A percentile compares a stretch with the other conserved stretches of the same genome.
These are phyloP conservation scores for Pelargonium nanum DNA, from an alignment of 345 rosid species.

Conservation along the genomic window DNA sequence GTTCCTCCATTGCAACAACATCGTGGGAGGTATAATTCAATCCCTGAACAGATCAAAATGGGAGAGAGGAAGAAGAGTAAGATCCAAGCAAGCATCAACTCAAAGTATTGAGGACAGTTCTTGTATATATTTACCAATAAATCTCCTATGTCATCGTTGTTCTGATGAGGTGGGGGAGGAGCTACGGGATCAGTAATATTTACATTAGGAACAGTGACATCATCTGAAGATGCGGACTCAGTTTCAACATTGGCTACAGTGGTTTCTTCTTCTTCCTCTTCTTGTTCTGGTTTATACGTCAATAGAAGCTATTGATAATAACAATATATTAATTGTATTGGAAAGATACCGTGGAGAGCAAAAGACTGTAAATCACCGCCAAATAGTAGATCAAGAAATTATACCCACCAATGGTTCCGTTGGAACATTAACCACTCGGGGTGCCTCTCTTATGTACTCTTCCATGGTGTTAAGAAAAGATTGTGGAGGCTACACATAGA, in stretches of 20 bases:
- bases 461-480: slow-evolving; percentile 92
- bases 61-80: not conserved
- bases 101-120: not conserved
- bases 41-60: slow-evolving; percentile 43
- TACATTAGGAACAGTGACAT: slow-evolving; percentile 27
- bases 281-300: slow-evolving; percentile 73
- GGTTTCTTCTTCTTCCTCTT: slow-evolving; percentile 37
- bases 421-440: slow-evolving; percentile 69
- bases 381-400: slow-evolving; percentile 1
- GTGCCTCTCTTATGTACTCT: slow-evolving; percentile 96
- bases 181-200: slow-evolving; percentile 29
- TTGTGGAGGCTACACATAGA: slow-evolving; percentile 70
- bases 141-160: slow-evolving; percentile 57
- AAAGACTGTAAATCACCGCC: not conserved
- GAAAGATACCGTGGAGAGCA: too few relatives aligned
- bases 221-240: slow-evolving; percentile 44
- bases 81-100: not conserved
- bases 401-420: slow-evolving; percentile 61
- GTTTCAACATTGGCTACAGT: slow-evolving; percentile 44
- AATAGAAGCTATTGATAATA: slow-evolving; percentile 45
- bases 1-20: slow-evolving; percentile 73
- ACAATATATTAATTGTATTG: slow-evolving; percentile 15
- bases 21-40: slow-evolving; percentile 34
- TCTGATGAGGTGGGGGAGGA: slow-evolving; percentile 43
- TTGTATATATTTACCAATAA: slow-evolving; percentile 44